Conservation (phyloP, 495 filamentous ascomycete species). For the Melanomma pulvis-pyrius region DNA sequence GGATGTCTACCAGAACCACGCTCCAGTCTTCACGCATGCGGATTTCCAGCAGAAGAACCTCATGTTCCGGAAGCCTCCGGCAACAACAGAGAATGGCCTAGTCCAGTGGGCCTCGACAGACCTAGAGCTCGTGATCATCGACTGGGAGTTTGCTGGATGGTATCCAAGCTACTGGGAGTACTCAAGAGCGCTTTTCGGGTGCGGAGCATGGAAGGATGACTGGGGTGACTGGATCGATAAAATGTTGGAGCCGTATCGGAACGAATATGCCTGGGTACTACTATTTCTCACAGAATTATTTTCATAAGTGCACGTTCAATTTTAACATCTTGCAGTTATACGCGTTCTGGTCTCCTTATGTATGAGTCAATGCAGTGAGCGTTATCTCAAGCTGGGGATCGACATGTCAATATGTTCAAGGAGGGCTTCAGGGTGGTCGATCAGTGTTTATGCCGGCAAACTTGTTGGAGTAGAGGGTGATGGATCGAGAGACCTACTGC, state of each 20-base stretch:
- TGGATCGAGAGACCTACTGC: constrained; percentile 13
- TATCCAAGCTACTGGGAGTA: constrained; percentile 48
- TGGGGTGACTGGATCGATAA: constrained; percentile 45
- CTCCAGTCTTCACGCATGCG: constrained; percentile 32
- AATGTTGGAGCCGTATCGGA: constrained; percentile 38
- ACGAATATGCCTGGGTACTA: constrained; percentile 36
- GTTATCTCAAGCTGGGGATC: constrained; percentile 28
- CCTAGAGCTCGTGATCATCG: constrained; percentile 41
- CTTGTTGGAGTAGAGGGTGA: constrained; percentile 20
- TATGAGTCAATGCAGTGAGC: constrained; percentile 31
- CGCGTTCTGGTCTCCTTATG: constrained; percentile 35
- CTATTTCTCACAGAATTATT: constrained; percentile 32
- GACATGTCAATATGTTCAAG: constrained; percentile 20
- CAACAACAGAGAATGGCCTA: constrained; percentile 32
- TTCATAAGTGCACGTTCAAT: constrained; percentile 32
- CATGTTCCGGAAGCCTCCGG: constrained; percentile 37
- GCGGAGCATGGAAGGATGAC: constrained; percentile 45
- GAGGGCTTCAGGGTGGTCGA: constrained; percentile 16
- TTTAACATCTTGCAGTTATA: constrained; percentile 36
- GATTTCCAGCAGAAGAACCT: constrained; percentile 46
- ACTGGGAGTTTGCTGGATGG: constrained; percentile 48
- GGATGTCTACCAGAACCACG: constrained; percentile 26
- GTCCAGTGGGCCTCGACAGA: constrained; percentile 29
- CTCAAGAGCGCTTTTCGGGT: constrained; percentile 42
- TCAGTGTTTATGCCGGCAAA: constrained; percentile 20